phyloP scores from a whole-genome alignment of 225 moss, liverwort and hornwort species.

The Rhytidiadelphus loreus region DNA sequence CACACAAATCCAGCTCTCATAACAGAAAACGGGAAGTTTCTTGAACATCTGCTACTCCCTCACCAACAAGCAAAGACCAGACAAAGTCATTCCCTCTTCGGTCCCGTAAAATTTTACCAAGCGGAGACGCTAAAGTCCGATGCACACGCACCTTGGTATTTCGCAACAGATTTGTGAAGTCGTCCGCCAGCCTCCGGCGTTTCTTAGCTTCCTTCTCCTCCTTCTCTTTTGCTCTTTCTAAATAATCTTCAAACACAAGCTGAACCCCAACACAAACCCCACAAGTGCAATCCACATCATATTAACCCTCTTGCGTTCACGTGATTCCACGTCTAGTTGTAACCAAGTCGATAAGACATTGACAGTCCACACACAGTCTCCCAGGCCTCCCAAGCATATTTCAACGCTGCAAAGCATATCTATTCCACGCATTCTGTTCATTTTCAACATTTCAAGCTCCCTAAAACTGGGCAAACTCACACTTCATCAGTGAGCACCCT shows the following conservation, averaged over 20 bases:
- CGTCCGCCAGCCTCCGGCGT: slow-evolving; percentile 78
- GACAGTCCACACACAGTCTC: background rate
- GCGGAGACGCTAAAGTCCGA: background rate
- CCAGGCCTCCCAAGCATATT: background rate
- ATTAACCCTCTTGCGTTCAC: background rate
- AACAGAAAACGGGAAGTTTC: background rate
- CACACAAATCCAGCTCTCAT: background rate
- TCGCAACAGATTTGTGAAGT: slow-evolving; percentile 71
- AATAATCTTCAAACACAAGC: slow-evolving; percentile 91
- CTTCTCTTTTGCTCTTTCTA: slow-evolving; percentile 94
- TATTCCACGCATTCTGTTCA: background rate
- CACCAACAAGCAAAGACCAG: background rate
- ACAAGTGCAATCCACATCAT: background rate
- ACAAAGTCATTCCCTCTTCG: background rate
- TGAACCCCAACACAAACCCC: slow-evolving; percentile 21
- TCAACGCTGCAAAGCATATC: background rate
- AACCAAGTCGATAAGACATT: background rate
- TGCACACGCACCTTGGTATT: slow-evolving; percentile 52
- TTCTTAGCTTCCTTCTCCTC: slow-evolving; percentile 99
- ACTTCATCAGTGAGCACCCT: background rate
- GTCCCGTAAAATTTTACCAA: background rate
- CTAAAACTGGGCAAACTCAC: background rate
- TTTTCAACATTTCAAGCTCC: background rate
- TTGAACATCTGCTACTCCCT: background rate
- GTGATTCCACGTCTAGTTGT: background rate